A percentile compares a stretch with the other conserved stretches of the same genome.
Evolutionary conservation across 2,329 filamentous ascomycete genomes (phyloP).

Genomic region (Ophiosphaerella narmari): DNA sequence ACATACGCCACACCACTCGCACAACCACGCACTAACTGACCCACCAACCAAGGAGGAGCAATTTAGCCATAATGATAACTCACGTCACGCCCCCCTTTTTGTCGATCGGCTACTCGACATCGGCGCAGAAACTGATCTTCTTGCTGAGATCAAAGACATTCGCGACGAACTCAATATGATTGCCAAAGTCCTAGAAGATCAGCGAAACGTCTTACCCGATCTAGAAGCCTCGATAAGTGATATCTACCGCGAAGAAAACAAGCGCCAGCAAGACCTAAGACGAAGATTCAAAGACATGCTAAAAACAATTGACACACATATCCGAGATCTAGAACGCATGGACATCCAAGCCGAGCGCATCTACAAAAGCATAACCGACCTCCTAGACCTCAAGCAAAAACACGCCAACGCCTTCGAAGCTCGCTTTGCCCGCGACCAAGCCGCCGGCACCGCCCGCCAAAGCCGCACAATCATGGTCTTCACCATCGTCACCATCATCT

Average conservation of each 20-base stretch:
- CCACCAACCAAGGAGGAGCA: constrained; percentile 31
- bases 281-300: constrained; percentile 62
- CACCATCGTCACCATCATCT: constrained; percentile 63
- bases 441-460: constrained; percentile 63
- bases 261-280: constrained; percentile 54
- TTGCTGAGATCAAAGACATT: constrained; percentile 70
- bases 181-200: constrained; percentile 56
- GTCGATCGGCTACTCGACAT: constrained; percentile 65
- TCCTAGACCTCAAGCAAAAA: constrained; percentile 71
- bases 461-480: constrained; percentile 63
- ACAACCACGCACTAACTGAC: constrained; percentile 30
- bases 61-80: constrained; percentile 38
- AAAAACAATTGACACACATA: constrained; percentile 61
- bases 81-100: constrained; percentile 48
- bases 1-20: constrained; percentile 31
- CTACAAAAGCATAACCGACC: constrained; percentile 63
- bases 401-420: constrained; percentile 71
- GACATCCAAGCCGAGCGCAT: constrained; percentile 65
- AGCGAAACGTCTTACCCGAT: constrained; percentile 54
- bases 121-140: constrained; percentile 62
- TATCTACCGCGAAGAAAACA: constrained; percentile 44
- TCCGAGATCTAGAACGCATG: constrained; percentile 67
- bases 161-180: constrained; percentile 70
- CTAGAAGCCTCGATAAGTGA: constrained; percentile 52
- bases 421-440: constrained; percentile 64